phyloP scores from a whole-genome alignment of 768 basidiomycete species.

The Melanogaster broomeanus region DNA sequence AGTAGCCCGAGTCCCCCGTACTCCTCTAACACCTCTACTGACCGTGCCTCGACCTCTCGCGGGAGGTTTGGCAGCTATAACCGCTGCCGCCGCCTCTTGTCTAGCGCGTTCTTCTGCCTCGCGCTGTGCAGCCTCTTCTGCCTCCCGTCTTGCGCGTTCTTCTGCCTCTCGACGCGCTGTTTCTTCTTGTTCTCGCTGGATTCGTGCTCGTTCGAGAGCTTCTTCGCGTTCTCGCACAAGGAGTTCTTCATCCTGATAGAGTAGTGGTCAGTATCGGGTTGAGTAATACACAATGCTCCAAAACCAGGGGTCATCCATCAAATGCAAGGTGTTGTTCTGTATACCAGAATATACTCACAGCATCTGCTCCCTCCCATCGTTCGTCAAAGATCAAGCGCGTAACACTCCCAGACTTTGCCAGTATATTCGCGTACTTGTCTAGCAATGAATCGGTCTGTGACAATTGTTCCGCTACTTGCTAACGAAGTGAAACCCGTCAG shows the following conservation, averaged over 20 bases:
- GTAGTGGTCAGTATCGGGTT: neutral
- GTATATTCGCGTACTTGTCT: conserved; percentile 71
- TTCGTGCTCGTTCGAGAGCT: conserved; percentile 24
- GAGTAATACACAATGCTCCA: neutral
- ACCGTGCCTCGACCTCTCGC: conserved; percentile 45
- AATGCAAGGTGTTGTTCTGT: neutral
- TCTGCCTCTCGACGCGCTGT: conserved; percentile 43
- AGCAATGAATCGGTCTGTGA: conserved; percentile 72
- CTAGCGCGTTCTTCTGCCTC: conserved; percentile 52
- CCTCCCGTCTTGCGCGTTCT: conserved; percentile 32
- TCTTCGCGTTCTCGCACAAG: conserved; percentile 47
- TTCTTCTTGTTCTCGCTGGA: conserved; percentile 39
- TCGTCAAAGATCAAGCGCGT: conserved; percentile 75
- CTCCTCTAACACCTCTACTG: conserved; percentile 66
- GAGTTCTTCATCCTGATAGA: conserved; percentile 56
- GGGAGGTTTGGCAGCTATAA: conserved; percentile 19
- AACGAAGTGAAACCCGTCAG: conserved; percentile 1
- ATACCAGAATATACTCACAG: conserved; percentile 43
- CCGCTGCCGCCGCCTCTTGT: conserved; percentile 47
- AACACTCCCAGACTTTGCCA: conserved; percentile 69
- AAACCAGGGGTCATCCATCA: neutral
- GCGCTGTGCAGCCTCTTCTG: conserved; percentile 36
- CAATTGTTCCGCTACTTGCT: conserved; percentile 70
- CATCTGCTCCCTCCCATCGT: conserved; percentile 73
- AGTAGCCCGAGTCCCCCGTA: conserved; percentile 71